A percentile compares a stretch with the other conserved stretches of the same genome.
These are phyloP conservation scores for Tetracladium maxilliforme DNA, from an alignment of 2,329 filamentous ascomycete species.

Conservation along the genomic window DNA sequence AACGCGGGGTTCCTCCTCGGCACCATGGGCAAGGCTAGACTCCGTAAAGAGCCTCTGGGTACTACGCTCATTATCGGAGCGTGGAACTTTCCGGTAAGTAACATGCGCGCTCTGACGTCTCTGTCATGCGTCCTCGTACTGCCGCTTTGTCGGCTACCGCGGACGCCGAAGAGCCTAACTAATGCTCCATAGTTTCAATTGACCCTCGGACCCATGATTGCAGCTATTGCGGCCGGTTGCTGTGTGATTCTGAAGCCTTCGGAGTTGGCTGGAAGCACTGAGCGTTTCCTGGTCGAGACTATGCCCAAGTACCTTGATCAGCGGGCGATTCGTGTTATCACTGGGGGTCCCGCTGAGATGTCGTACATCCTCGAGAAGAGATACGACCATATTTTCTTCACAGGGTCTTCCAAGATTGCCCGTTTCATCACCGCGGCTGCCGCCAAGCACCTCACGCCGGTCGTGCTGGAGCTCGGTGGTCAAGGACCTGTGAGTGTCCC, in stretches of 20 bases:
- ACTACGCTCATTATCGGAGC: no score
- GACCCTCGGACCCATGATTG: no score
- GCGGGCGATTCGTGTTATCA: conserved; percentile 17
- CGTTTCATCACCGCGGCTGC: conserved; percentile 22
- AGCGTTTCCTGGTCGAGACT: conserved; percentile 21
- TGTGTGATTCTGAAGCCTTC: conserved; percentile 30
- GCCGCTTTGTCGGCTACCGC: no score
- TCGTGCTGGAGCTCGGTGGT: conserved; percentile 28
- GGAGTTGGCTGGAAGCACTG: conserved; percentile 18
- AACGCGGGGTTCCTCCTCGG: conserved; percentile 14
- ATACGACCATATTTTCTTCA: conserved; percentile 30
- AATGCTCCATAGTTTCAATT: no score
- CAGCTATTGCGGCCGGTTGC: no score
- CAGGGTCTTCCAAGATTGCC: conserved; percentile 21
- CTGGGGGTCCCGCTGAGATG: conserved; percentile 22
- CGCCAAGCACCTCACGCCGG: conserved; percentile 26
- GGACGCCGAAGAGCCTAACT: no score
- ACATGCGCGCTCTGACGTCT: no score
- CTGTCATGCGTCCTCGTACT: no score
- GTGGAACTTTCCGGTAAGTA: no score
- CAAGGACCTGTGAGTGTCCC: conserved; percentile 25
- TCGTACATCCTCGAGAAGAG: conserved; percentile 17
- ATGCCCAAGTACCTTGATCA: conserved; percentile 25
- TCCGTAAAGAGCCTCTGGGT: no score
- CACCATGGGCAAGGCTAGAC: conserved; percentile 12